Evolutionary conservation across 192 early-diverging fungal species (phyloP).

Genomic region (Paraglomus brasilianum): DNA sequence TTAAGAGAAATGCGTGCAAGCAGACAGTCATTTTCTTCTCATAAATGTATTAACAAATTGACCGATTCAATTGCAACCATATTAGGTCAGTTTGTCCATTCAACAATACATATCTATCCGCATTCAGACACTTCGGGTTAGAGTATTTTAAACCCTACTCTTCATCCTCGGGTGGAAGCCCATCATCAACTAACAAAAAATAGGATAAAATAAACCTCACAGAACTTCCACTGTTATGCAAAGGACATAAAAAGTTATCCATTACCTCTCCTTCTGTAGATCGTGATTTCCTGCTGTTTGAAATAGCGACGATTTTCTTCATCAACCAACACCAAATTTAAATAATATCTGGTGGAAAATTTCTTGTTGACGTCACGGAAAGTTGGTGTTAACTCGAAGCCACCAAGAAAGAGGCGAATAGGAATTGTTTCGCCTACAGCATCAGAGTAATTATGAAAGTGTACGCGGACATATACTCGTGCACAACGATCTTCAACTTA

Average conservation of each 20-base stretch:
- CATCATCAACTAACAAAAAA: conserved; percentile 36
- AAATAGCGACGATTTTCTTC: conserved; percentile 99
- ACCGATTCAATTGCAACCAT: too few species aligned
- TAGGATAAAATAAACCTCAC: conserved; percentile 2
- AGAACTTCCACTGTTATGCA: neutral
- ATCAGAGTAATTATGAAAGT: conserved; percentile 11
- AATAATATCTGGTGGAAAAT: conserved; percentile 96
- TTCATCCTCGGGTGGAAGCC: conserved; percentile 35
- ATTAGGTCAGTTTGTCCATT: too few species aligned
- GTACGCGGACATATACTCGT: too few species aligned
- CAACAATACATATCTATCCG: too few species aligned
- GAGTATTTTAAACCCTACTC: too few species aligned
- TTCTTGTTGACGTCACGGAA: conserved; percentile 99
- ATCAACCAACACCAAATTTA: conserved; percentile 97
- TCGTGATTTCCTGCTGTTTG: conserved; percentile 97
- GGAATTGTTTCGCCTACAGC: conserved; percentile 88
- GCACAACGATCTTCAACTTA: conserved; percentile 29
- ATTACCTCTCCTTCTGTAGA: conserved; percentile 62
- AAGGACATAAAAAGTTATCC: neutral
- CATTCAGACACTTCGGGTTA: too few species aligned
- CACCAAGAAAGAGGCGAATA: conserved; percentile 94
- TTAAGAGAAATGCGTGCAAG: too few species aligned
- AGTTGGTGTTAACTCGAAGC: conserved; percentile 98
- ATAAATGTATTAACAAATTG: too few species aligned
- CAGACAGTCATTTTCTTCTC: too few species aligned